phyloP scores from a whole-genome alignment of 2,329 filamentous ascomycete species.

The Hypoxylon sp. region DNA sequence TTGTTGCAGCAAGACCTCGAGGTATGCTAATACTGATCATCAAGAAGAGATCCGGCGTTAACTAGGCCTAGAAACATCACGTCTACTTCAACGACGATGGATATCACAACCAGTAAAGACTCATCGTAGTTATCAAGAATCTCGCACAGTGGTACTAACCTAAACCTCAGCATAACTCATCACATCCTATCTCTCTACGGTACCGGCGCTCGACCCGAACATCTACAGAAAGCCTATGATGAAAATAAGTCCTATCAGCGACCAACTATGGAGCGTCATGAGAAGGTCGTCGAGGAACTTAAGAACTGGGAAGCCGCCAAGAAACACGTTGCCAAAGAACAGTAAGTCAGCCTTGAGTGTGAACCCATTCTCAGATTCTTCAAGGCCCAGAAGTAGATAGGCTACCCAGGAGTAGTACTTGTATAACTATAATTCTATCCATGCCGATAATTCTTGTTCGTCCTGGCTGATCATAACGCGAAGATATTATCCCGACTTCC shows the following conservation, averaged over 20 bases:
- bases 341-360: conserved; percentile 47
- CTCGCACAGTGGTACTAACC: conserved; percentile 24
- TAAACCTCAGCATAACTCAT: conserved; percentile 71
- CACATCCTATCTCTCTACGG: conserved; percentile 83
- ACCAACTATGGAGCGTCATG: conserved; percentile 62
- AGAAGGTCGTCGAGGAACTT: conserved; percentile 69
- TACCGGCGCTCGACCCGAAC: conserved; percentile 73
- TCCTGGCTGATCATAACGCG: conserved; percentile 2
- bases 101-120: conserved; percentile 83
- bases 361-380: background rate
- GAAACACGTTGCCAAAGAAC: conserved; percentile 72
- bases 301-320: conserved; percentile 70
- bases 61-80: conserved; percentile 69
- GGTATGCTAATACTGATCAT: conserved; percentile 53
- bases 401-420: background rate
- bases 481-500: conserved; percentile 77
- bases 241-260: conserved; percentile 78
- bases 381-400: background rate
- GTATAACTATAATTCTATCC: background rate
- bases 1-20: conserved; percentile 84
- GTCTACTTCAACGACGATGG: conserved; percentile 83
- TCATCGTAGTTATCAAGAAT: background rate
- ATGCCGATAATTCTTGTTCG: background rate
- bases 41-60: conserved; percentile 6
- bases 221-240: conserved; percentile 76